Evolutionary conservation across 768 basidiomycete species (phyloP), one percentile per base, ranked within the genome.

Genomic region (Mycena metata): DNA sequence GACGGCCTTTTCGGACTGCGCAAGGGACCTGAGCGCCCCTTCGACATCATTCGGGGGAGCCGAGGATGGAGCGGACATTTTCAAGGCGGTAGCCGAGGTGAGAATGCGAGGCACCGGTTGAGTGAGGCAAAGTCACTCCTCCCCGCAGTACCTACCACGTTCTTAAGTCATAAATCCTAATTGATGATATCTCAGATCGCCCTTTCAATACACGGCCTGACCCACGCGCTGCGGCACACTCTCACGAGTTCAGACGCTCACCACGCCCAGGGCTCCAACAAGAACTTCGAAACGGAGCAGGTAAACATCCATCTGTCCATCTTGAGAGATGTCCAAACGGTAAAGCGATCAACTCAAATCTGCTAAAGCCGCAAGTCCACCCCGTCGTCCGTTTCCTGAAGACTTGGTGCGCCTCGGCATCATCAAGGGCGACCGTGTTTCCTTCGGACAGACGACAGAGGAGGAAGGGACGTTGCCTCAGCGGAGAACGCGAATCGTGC

Each of bases 1-100:
- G 59, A 60, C 59, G 59, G 59, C 59, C 59, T 60, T 60, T 60
- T 60, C 59, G 24, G 9, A n/a, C 59, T 60, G 42, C 36, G 59
- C 45, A 45, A 60, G 43, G 59, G 59, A 46, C 43, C 59, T 39
- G 46, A 47, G 59, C 36, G 59, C 59, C 26, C 59, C 59, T 60
- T 60, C 59, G 59, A 60, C 46, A 49, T 49, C 59, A 49, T 60
- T n/a, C 59, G 59, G 46, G 59, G 59, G 47, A 60, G 46, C 59
- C 19, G 59, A 60, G 45, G 45, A 49, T 47, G n/a, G 43, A 49
- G 59, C 47, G 59, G 59, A 45, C 59, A 60, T 60, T 60, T 36
- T 46, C 43, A 60, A 60, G 46, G 59, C 59, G 42, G 59, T 33
- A 49, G 59, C 59, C 15, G 46, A 60, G 59, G 46, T 49, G 59